These are phyloP conservation scores for Aspergillus fumigatus DNA, from an alignment of 2,329 filamentous ascomycete genomes.

Conservation along the genomic window DNA sequence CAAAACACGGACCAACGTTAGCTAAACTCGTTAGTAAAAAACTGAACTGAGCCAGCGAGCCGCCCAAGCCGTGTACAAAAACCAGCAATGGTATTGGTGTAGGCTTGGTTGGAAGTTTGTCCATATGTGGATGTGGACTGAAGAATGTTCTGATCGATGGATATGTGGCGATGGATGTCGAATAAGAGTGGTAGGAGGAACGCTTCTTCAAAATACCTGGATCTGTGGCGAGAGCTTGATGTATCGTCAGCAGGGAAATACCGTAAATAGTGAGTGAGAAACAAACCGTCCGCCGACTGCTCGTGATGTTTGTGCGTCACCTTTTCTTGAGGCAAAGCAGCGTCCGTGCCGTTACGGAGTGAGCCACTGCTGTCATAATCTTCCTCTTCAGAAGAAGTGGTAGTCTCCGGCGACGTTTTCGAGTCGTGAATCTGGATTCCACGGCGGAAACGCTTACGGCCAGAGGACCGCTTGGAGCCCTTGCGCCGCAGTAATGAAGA, in stretches of 20 bases:
- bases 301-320: constrained; percentile 22
- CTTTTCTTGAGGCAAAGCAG: constrained; percentile 16
- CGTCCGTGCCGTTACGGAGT: constrained; percentile 24
- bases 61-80: constrained; percentile 90
- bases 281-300: constrained; percentile 28
- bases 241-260: constrained; percentile 10
- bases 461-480: constrained; percentile 8
- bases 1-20: constrained; percentile 77
- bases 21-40: constrained; percentile 74
- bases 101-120: constrained; percentile 70
- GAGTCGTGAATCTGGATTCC: constrained; percentile 15
- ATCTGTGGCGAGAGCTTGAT: constrained; percentile 52
- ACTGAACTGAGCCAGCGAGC: constrained; percentile 83
- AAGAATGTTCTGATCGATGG: constrained; percentile 77
- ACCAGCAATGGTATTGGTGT: constrained; percentile 77
- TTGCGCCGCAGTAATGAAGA: constrained; percentile 25
- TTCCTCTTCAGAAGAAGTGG: constrained; percentile 35
- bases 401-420: constrained; percentile 23
- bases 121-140: constrained; percentile 73
- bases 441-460: constrained; percentile 18
- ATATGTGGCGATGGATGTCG: constrained; percentile 67
- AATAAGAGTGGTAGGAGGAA: constrained; percentile 66
- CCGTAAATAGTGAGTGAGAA: neutral
- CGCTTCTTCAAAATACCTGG: constrained; percentile 76
- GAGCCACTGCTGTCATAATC: constrained; percentile 33